Evolutionary conservation across 176 grass and related monocot species (phyloP), one percentile per base, ranked within the genome.

Genomic region (Oryza longistaminata): DNA sequence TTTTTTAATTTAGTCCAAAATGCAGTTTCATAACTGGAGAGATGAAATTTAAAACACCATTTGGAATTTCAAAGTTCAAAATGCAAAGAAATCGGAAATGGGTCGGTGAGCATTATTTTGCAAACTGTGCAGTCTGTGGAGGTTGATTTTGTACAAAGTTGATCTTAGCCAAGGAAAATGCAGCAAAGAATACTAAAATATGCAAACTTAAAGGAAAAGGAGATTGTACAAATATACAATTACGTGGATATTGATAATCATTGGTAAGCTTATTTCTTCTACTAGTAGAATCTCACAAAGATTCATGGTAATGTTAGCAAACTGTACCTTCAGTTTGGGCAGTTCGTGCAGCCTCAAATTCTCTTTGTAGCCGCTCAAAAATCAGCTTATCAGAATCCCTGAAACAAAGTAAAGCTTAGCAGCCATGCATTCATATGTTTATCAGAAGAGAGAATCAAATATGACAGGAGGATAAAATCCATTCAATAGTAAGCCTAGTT

Each of bases 361-460:
- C 93, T 87, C 81, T 98, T 73, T 95, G 91, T 76, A 95, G 87
- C 86, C 96, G 91, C 80, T 95, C 96, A 90, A 90, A 98, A 83
- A 98, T 83, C 46, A 90, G 55, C 87, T 98, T 95, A 93, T 98
- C 91, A 62, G 93, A 98, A 76, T 98, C 96, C 93, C 96, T 98
- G 29, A 77, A 82, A 52, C 34, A 24, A 82, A 90, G 8, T 44
- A 75, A 67, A 83, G 45, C 33, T 81, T 71, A 68, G 31, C 27
- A n/a, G n/a, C 49, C 68, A 74, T 9, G 21, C 7, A 61, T 70
- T 16, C 37, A 46, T 77, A 68, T 17, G 35, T 78, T 62, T 82
- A 60, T 70, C 62, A 7, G 62, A 33, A n/a, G n/a, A n/a, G n/a
- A n/a, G n/a, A n/a, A n/a, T n/a, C n/a, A n/a, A 75, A 26, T 8